These are phyloP conservation scores for Chlorencoelia australis DNA, from an alignment of 2,329 filamentous ascomycete species.

Conservation along the genomic window DNA sequence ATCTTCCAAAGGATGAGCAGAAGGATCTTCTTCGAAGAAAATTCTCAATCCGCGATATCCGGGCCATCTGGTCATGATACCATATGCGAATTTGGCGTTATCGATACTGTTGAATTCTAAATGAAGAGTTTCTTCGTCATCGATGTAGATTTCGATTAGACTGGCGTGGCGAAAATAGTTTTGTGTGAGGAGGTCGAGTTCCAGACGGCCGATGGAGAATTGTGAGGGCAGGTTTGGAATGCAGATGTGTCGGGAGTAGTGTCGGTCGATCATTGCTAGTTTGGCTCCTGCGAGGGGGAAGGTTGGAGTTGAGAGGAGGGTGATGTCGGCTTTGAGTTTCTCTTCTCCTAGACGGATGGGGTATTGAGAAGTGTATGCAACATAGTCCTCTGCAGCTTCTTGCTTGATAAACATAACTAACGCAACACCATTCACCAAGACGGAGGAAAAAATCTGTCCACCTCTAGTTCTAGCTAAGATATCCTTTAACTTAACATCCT, in stretches of 20 bases:
- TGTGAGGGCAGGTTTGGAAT: slow-evolving; percentile 10
- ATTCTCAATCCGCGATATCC: slow-evolving; percentile 10
- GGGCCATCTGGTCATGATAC: slow-evolving; percentile 9
- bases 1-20: slow-evolving; percentile 17
- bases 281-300: slow-evolving; percentile 10
- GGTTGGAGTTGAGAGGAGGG: slow-evolving; percentile 16
- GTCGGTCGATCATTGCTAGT: background rate
- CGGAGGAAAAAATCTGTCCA: slow-evolving; percentile 15
- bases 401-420: slow-evolving; percentile 19
- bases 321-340: slow-evolving; percentile 7
- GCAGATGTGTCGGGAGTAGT: slow-evolving; percentile 11
- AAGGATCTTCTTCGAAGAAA: slow-evolving; percentile 17
- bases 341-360: slow-evolving; percentile 10
- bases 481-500: slow-evolving; percentile 14
- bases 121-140: slow-evolving; percentile 12
- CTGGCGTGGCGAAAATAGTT: slow-evolving; percentile 6
- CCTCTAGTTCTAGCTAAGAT: slow-evolving; percentile 18
- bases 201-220: slow-evolving; percentile 7
- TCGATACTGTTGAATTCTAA: slow-evolving; percentile 18
- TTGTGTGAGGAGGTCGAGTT: slow-evolving; percentile 6
- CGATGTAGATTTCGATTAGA: slow-evolving; percentile 17
- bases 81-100: slow-evolving; percentile 12
- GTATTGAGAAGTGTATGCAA: slow-evolving; percentile 9
- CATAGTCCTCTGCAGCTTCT: slow-evolving; percentile 16
- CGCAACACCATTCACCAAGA: slow-evolving; percentile 8